Percentiles rank a stretch among this genome's conserved stretches.
Conservation (phyloP, 208 protist species). For the Histomonas meleagridis region DNA sequence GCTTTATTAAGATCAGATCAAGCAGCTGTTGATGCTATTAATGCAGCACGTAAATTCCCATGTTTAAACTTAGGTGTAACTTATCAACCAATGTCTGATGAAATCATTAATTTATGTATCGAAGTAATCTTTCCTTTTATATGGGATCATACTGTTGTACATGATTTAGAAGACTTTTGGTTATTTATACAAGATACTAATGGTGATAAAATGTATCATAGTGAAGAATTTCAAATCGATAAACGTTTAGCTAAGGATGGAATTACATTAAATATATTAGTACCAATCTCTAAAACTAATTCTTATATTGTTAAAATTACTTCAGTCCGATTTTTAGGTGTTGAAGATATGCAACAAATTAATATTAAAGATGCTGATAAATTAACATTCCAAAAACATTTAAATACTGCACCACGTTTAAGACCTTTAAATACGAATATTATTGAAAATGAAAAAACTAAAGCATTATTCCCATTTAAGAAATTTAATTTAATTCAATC, state of each 20-base stretch:
- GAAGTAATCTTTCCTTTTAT: not conserved
- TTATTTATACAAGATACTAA: conserved; percentile 26
- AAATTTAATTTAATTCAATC: conserved; percentile 98
- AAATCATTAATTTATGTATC: not conserved
- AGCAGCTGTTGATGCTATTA: not conserved
- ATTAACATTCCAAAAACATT: not conserved
- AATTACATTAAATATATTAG: not conserved
- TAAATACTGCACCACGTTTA: not conserved
- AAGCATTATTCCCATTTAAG: conserved; percentile 66
- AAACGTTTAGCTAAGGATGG: not conserved
- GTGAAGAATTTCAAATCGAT: not conserved
- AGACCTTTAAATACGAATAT: not conserved
- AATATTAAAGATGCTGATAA: not conserved
- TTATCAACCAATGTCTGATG: conserved; percentile 21
- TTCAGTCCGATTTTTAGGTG: not conserved
- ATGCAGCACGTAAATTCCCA: not conserved
- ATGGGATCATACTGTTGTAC: not conserved
- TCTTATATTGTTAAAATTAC: not conserved
- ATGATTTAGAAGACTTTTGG: not conserved
- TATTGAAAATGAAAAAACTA: not conserved
- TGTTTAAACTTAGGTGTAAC: not conserved
- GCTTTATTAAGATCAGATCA: not conserved
- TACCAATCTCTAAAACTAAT: not conserved
- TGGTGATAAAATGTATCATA: not conserved
- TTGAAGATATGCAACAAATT: not conserved